Conservation (phyloP, 129 eudicot genomes). For the Erigeron canadensis region DNA sequence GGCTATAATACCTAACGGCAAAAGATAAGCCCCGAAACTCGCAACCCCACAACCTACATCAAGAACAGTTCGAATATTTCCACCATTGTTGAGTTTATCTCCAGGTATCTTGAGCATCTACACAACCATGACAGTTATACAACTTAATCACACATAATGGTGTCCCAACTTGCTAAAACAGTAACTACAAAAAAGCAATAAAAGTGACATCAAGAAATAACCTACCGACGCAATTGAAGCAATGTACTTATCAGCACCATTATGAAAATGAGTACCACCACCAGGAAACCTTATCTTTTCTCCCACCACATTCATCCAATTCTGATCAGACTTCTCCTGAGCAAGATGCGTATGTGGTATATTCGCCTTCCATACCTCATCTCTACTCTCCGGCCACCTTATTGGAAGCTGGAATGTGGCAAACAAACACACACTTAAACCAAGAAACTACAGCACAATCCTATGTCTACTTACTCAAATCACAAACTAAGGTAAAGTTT, state of each 20-base stretch:
- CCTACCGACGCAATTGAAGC: slow-evolving; percentile 71
- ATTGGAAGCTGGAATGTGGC: slow-evolving; percentile 69
- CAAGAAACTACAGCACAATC: not conserved
- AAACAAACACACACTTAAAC: slow-evolving; percentile 8
- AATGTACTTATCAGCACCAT: slow-evolving; percentile 86
- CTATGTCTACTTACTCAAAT: not conserved
- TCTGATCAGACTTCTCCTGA: slow-evolving; percentile 80
- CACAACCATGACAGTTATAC: not conserved
- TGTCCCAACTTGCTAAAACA: not conserved
- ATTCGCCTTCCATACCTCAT: slow-evolving; percentile 90
- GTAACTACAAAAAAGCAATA: not conserved
- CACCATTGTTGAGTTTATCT: slow-evolving; percentile 71
- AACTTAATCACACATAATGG: not conserved
- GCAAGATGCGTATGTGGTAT: slow-evolving; percentile 95
- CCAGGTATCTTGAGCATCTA: slow-evolving; percentile 88
- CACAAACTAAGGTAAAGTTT: not conserved
- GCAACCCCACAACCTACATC: slow-evolving; percentile 91
- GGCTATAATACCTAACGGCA: slow-evolving; percentile 65
- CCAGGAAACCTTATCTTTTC: slow-evolving; percentile 84
- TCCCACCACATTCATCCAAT: slow-evolving; percentile 85
- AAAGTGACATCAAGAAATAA: not conserved
- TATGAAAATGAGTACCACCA: slow-evolving; percentile 89
- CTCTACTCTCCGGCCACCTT: slow-evolving; percentile 93
- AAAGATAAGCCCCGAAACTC: slow-evolving; percentile 87
- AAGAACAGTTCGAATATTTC: slow-evolving; percentile 73